Evolutionary conservation across 176 grass and related monocot genomes (phyloP).

Genomic region (Oryza meridionalis): DNA sequence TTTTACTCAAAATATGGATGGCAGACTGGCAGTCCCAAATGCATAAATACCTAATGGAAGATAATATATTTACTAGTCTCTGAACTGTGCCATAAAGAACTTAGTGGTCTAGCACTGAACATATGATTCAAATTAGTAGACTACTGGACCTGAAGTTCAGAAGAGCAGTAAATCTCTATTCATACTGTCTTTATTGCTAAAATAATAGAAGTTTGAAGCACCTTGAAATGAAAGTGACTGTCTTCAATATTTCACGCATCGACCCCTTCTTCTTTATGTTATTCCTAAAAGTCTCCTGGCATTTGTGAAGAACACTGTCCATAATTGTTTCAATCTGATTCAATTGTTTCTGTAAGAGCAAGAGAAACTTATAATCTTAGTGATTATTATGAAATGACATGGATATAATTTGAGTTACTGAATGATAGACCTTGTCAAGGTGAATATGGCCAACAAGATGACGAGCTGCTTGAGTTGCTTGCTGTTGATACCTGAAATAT

Average conservation of each 20-base stretch:
- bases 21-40: neutral
- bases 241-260: constrained; percentile 41
- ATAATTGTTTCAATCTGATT: constrained; percentile 48
- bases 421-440: constrained; percentile 57
- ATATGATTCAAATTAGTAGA: neutral
- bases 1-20: constrained; percentile 22
- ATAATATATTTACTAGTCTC: neutral
- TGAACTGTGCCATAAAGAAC: constrained; percentile 2
- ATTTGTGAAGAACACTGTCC: constrained; percentile 54
- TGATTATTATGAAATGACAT: constrained; percentile 13
- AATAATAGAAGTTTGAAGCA: constrained; percentile 16
- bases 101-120: neutral
- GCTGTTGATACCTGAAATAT: constrained; percentile 57
- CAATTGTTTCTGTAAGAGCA: constrained; percentile 52
- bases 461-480: constrained; percentile 46
- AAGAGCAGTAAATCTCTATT: neutral
- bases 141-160: constrained; percentile 2
- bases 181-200: constrained; percentile 17
- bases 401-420: constrained; percentile 17
- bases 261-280: constrained; percentile 51
- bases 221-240: constrained; percentile 46
- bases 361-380: constrained; percentile 2
- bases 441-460: constrained; percentile 71
- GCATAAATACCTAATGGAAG: constrained; percentile 11
- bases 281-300: constrained; percentile 47